Base-by-base conservation (phyloP, 345 rosid species). In the Aethionema arabicum region DNA sequence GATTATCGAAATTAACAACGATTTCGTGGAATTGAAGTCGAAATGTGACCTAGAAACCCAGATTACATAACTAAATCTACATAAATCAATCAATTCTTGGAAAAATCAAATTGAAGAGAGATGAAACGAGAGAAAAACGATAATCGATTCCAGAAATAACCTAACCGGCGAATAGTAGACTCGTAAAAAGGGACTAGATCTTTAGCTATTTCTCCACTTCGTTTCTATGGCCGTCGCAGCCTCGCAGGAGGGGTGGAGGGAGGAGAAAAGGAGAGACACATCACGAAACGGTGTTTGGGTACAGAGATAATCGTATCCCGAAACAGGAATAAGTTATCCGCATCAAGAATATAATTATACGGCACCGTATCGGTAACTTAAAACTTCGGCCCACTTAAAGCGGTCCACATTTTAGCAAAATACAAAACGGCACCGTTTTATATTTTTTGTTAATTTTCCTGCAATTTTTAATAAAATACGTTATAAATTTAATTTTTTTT, bases 121-220 rank as follows among this genome's bases (percentile, higher is more conserved):
- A n/a, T 27, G 14, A 2, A 5, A 9, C 36, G 3, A 32, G 2
- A 29, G 0, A 2, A 46, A 39, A 5, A 3, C 39, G 7, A 48
- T 7, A n/a, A 2, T 1, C 12, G 11, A 48, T 16, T 5, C 0
- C 39, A 48, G 33, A 11, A 12, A 62, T 7, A 33, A 70, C 56
- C 64, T 63, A 52, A 63, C 74, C 63, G 59, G 54, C 31, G 54
- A 63, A 56, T 48, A 38, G 72, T 9, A 50, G 59, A 62, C 40
- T 49, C 68, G 49, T 31, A 13, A 47, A 32, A 62, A 21, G 27
- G 3, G 43, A 21, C 64, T 30, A 67, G 8, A 41, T 56, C 47
- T 21, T 48, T 11, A 58, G 51, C 8, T 46, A 14, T n/a, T 37
- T 52, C 49, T 37, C 29, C 41, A 2, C 2, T 21, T 21, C 27